phyloP scores from a whole-genome alignment of 208 protist species.

The Wallacemonas sp. region DNA sequence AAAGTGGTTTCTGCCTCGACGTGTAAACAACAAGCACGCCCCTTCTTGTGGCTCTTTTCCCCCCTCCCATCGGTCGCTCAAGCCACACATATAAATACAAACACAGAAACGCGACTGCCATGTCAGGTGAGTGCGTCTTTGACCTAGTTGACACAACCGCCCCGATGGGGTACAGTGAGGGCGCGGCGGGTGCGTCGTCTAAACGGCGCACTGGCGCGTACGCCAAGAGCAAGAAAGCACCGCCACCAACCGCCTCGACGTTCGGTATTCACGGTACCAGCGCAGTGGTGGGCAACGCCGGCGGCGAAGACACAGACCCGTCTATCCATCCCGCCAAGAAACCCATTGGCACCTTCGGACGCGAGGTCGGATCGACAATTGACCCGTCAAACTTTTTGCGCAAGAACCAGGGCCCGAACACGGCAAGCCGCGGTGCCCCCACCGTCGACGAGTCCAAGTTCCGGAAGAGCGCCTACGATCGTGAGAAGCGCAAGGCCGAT shows the following conservation, averaged over 20 bases:
- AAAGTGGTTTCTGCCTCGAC: not conserved
- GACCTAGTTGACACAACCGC: conserved; percentile 58
- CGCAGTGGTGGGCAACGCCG: conserved; percentile 77
- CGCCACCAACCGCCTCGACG: conserved; percentile 83
- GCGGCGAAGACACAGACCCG: conserved; percentile 71
- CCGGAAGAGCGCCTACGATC: conserved; percentile 67
- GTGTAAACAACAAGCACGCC: not conserved
- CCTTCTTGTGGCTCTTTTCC: conserved; percentile 21
- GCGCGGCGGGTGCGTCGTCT: not conserved
- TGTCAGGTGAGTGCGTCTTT: conserved; percentile 91
- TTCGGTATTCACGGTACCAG: conserved; percentile 90
- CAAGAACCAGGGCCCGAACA: conserved; percentile 78
- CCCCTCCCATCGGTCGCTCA: conserved; percentile 18
- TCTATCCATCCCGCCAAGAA: conserved; percentile 86
- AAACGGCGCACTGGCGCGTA: conserved; percentile 29
- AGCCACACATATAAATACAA: too few species aligned
- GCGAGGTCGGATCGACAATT: conserved; percentile 59
- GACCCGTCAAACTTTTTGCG: conserved; percentile 68
- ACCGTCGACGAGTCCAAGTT: conserved; percentile 75
- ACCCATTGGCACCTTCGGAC: conserved; percentile 77
- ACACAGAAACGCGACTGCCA: conserved; percentile 25
- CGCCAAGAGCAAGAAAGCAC: conserved; percentile 39
- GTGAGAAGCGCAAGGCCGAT: conserved; percentile 59
- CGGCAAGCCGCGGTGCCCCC: conserved; percentile 74
- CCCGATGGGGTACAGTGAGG: conserved; percentile 9